A percentile compares a stretch with the other conserved stretches of the same genome.
phyloP scores from a whole-genome alignment of 1,284 basidiomycete genomes.

The Schizophyllum amplum region DNA sequence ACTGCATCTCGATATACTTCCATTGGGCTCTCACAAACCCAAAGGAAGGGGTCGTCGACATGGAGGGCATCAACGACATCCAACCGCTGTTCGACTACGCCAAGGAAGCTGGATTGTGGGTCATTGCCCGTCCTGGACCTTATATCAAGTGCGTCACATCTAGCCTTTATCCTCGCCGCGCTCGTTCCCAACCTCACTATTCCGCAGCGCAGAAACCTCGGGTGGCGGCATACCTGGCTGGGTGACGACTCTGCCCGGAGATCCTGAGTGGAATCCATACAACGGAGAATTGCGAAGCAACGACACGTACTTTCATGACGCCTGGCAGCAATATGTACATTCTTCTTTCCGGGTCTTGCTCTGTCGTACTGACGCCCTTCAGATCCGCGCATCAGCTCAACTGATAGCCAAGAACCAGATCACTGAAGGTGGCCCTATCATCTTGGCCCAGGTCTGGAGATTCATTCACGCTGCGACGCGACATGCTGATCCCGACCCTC shows the following conservation, averaged over 20 bases:
- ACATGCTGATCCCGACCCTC: too few species aligned
- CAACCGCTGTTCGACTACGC: constrained; percentile 22
- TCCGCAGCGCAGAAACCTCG: constrained; percentile 47
- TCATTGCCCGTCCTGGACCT: constrained; percentile 18
- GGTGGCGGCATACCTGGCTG: constrained; percentile 45
- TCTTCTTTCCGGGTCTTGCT: too few species aligned
- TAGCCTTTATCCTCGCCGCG: too few species aligned
- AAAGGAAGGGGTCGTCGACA: constrained; percentile 16
- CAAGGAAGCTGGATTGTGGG: constrained; percentile 18
- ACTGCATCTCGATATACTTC: constrained; percentile 18
- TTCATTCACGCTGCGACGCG: too few species aligned
- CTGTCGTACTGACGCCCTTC: not conserved
- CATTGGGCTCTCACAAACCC: constrained; percentile 20
- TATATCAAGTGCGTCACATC: constrained; percentile 2
- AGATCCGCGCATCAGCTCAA: constrained; percentile 27
- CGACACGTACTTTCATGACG: constrained; percentile 30
- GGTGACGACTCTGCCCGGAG: constrained; percentile 31
- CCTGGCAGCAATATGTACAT: constrained; percentile 28
- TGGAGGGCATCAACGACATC: constrained; percentile 18
- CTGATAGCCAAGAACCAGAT: constrained; percentile 42
- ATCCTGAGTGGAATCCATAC: constrained; percentile 35
- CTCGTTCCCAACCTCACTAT: too few species aligned
- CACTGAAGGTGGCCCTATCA: constrained; percentile 42
- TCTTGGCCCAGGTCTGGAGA: too few species aligned
- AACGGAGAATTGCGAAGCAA: constrained; percentile 16